Conservation (phyloP, 257 asterid genomes). For the Solanum chiquidenum region DNA sequence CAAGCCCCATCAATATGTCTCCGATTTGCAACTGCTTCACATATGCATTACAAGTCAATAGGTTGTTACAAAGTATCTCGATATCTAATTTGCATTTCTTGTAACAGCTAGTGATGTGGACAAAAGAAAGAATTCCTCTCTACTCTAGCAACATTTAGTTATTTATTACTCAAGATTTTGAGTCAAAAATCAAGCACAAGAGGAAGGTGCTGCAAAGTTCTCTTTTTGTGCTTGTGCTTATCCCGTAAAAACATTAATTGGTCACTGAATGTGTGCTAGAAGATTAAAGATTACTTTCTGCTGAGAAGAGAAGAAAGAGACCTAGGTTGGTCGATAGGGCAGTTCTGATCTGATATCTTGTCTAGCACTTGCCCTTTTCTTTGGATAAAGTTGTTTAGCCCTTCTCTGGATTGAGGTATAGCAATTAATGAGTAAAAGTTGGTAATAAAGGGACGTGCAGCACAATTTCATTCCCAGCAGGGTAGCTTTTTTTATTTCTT, state of each 20-base stretch:
- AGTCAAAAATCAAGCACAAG: background rate
- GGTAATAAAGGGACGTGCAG: background rate
- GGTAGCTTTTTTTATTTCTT: background rate
- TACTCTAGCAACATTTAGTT: background rate
- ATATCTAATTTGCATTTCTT: background rate
- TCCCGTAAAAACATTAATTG: background rate
- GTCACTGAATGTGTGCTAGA: background rate
- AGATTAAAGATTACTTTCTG: background rate
- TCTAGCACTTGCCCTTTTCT: background rate
- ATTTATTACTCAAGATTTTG: background rate
- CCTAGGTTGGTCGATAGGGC: background rate
- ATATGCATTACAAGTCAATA: background rate
- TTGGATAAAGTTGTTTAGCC: background rate
- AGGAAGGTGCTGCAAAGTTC: background rate
- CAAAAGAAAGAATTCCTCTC: background rate
- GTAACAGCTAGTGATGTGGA: background rate
- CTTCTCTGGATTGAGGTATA: background rate
- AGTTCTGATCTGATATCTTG: background rate
- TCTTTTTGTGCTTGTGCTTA: background rate
- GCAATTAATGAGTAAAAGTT: background rate
- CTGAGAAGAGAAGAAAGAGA: background rate
- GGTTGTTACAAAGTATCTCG: background rate
- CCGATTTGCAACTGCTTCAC: slow-evolving; percentile 35
- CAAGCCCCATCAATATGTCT: slow-evolving; percentile 51
- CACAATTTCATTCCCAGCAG: background rate